Evolutionary conservation across 2,329 filamentous ascomycete genomes (phyloP).

Genomic region (Hymenoscyphus repandus): DNA sequence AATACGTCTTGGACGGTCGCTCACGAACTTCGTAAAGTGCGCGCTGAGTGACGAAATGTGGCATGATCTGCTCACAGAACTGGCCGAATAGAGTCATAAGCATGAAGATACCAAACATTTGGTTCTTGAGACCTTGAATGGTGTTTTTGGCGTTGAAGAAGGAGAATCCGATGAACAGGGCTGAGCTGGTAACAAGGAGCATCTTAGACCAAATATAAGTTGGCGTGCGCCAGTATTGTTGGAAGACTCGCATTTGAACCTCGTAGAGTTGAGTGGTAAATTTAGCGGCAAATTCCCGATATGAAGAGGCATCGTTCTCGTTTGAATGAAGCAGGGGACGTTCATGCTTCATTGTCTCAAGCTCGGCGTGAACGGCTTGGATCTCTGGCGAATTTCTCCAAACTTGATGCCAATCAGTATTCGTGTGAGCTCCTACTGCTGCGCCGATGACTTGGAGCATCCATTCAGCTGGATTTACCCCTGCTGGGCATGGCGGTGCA

Average conservation of each 20-base stretch:
- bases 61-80: slow-evolving; percentile 70
- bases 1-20: slow-evolving; percentile 72
- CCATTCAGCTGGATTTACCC: slow-evolving; percentile 48
- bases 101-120: slow-evolving; percentile 71
- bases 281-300: slow-evolving; percentile 57
- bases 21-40: slow-evolving; percentile 63
- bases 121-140: slow-evolving; percentile 58
- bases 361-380: slow-evolving; percentile 24
- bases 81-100: slow-evolving; percentile 67
- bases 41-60: slow-evolving; percentile 50
- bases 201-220: background rate
- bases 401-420: slow-evolving; percentile 56
- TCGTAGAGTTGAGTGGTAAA: slow-evolving; percentile 44
- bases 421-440: slow-evolving; percentile 52
- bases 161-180: slow-evolving; percentile 63
- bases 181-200: no score
- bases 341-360: slow-evolving; percentile 40
- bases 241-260: slow-evolving; percentile 53
- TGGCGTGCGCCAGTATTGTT: slow-evolving; percentile 53
- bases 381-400: slow-evolving; percentile 41
- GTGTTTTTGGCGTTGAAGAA: slow-evolving; percentile 52
- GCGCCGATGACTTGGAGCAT: slow-evolving; percentile 58
- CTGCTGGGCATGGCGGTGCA: no score
- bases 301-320: background rate
- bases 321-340: slow-evolving; percentile 35